These are phyloP conservation scores for Tetradesmus obliquus DNA, from an alignment of 139 green algal species.

Conservation along the genomic window DNA sequence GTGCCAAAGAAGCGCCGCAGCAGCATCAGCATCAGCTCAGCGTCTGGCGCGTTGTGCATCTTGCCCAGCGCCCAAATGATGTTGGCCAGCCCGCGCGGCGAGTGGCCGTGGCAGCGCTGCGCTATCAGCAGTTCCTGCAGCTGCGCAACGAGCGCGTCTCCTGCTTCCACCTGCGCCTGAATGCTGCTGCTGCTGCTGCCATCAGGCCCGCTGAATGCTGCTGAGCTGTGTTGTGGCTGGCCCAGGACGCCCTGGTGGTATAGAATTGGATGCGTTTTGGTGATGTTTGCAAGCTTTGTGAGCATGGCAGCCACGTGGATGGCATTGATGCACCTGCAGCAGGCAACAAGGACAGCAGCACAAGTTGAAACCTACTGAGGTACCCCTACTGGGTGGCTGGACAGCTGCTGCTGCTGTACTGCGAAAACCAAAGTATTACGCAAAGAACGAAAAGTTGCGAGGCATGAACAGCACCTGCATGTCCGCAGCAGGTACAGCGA, in stretches of 20 bases:
- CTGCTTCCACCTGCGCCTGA: not conserved
- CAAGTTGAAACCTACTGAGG: not conserved
- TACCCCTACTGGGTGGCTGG: not conserved
- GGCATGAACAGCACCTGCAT: not conserved
- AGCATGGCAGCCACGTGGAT: slow-evolving; percentile 46
- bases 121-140: slow-evolving; percentile 13
- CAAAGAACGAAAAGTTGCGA: not conserved
- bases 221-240: not conserved
- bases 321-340: slow-evolving; percentile 19
- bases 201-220: not conserved
- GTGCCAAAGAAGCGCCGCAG: slow-evolving; percentile 21
- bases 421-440: not conserved
- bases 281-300: slow-evolving; percentile 37
- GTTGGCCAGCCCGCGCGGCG: slow-evolving; percentile 32
- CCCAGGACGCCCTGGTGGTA: not conserved
- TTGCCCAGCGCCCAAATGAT: slow-evolving; percentile 47
- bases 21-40: slow-evolving; percentile 23
- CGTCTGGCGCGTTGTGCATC: slow-evolving; percentile 15
- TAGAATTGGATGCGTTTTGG: not conserved
- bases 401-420: not conserved
- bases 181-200: slow-evolving; percentile 1
- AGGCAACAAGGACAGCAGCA: not conserved
- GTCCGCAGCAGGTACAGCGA: not conserved
- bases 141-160: not conserved
- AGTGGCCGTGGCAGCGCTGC: slow-evolving; percentile 19